Evolutionary conservation across 441 rosid species (phyloP), one percentile per base, ranked within the genome.

Genomic region (Euphorbia corollata): DNA sequence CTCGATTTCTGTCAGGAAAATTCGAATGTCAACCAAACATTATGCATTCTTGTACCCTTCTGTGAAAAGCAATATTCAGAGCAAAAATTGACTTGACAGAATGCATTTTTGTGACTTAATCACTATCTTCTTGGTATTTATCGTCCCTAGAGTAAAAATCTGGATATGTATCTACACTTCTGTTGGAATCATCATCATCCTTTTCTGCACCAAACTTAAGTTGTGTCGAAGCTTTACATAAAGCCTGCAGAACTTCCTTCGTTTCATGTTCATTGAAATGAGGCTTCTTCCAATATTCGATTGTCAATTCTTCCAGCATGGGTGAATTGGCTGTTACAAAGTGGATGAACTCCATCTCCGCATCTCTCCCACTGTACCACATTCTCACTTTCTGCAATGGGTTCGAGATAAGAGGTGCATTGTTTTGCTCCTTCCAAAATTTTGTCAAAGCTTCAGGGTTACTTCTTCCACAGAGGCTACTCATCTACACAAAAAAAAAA

Each of bases 401-500:
- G 53, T 72, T 67, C 32, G 61, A 61, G 22, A 11, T 27, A 18
- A 61, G 39, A 12, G 62, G 20, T 19, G 24, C 34, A 51, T 11
- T 13, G 0, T 41, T 61, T 24, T 72, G 67, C 13, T 59, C 74
- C 58, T 71, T 65, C 74, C 74, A 71, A 50, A 71, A 71, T 58
- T 58, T 60, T 19, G 60, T 11, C 16, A 71, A 19, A 47, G 61
- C 32, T 34, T 69, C 74, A 13, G 59, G 24, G 6, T 6, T 12
- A 1, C n/a, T n/a, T n/a, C n/a, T n/a, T n/a, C n/a, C n/a, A n/a
- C n/a, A n/a, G n/a, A n/a, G n/a, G n/a, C n/a, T n/a, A n/a, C n/a
- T n/a, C n/a, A n/a, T n/a, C n/a, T 71, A 18, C 18, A 67, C 3
- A 41, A 58, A 16, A 48, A 10, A 38, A 38, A n/a, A n/a, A n/a